phyloP scores from a whole-genome alignment of 2,329 filamentous ascomycete genomes.

The Arthrobotrys sphaeroides region DNA sequence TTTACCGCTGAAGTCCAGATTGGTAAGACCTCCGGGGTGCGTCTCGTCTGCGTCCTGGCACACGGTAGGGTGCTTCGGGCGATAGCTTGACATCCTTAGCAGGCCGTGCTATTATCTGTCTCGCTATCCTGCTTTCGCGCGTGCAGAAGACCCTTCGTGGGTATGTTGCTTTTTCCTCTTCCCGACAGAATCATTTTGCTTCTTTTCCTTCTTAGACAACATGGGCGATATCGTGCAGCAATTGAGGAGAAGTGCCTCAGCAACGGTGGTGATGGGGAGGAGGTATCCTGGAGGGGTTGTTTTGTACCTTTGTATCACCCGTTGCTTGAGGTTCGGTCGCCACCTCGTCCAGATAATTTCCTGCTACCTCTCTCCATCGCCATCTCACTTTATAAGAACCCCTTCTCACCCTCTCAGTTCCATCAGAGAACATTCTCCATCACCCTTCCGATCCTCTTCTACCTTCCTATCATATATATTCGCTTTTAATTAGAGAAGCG shows the following conservation, averaged over 20 bases:
- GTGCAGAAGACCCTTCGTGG: conserved; percentile 40
- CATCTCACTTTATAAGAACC: conserved; percentile 39
- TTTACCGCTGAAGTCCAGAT: conserved; percentile 21
- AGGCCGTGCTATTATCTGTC: neutral
- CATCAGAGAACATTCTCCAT: conserved; percentile 14
- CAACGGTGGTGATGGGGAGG: conserved; percentile 6
- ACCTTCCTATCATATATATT: neutral
- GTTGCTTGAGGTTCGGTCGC: conserved; percentile 38
- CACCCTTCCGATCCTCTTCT: conserved; percentile 4
- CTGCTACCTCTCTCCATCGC: conserved; percentile 17
- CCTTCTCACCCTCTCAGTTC: conserved; percentile 21
- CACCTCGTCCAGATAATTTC: conserved; percentile 20
- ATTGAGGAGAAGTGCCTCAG: conserved; percentile 43
- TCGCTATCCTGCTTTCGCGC: conserved; percentile 33
- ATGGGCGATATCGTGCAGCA: conserved; percentile 21
- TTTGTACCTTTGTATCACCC: conserved; percentile 42
- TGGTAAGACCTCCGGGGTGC: conserved; percentile 38
- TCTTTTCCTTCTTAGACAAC: conserved; percentile 22
- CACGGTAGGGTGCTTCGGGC: conserved; percentile 30
- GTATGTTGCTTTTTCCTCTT: conserved; percentile 44
- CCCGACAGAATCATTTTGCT: conserved; percentile 27
- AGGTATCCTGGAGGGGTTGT: conserved; percentile 23
- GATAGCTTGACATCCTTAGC: conserved; percentile 24
- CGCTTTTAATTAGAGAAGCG: conserved; percentile 30
- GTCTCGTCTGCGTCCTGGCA: conserved; percentile 34